These are phyloP conservation scores for Plasmodium fragile DNA, from an alignment of 169 alveolate genomes.

Conservation along the genomic window DNA sequence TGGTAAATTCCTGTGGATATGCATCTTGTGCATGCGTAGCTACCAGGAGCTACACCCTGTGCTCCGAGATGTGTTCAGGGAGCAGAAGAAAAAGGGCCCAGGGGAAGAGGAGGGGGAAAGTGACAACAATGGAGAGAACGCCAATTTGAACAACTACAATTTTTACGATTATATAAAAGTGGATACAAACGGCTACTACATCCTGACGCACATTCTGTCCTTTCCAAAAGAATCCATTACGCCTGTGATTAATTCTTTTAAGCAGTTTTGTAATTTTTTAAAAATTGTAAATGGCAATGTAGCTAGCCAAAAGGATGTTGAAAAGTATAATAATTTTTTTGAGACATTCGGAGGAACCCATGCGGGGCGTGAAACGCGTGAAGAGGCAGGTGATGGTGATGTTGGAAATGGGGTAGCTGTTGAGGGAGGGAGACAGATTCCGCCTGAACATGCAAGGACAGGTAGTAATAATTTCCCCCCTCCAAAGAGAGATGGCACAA, in stretches of 20 bases:
- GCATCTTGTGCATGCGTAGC: conserved; percentile 56
- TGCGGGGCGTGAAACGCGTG: neutral
- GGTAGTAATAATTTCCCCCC: neutral
- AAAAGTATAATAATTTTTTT: conserved; percentile 13
- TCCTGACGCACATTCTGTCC: conserved; percentile 26
- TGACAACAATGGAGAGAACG: neutral
- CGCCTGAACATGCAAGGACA: neutral
- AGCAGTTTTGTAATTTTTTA: conserved; percentile 53
- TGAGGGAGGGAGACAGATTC: neutral
- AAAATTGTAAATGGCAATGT: conserved; percentile 23
- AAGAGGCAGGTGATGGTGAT: neutral
- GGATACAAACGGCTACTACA: conserved; percentile 50
- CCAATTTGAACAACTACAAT: conserved; percentile 60
- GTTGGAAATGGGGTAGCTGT: neutral
- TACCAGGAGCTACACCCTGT: conserved; percentile 21
- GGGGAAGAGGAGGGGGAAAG: neutral
- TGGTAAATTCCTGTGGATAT: conserved; percentile 63
- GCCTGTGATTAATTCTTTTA: conserved; percentile 38
- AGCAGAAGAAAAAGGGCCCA: neutral
- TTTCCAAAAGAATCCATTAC: conserved; percentile 60
- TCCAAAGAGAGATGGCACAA: neutral
- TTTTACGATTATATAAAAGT: conserved; percentile 59
- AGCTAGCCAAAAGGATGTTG: conserved; percentile 41
- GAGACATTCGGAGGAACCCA: conserved; percentile 1
- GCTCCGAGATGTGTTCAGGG: conserved; percentile 1